Base-by-base conservation (phyloP, 2,329 filamentous ascomycete genomes). In the Claviceps spartinae region DNA sequence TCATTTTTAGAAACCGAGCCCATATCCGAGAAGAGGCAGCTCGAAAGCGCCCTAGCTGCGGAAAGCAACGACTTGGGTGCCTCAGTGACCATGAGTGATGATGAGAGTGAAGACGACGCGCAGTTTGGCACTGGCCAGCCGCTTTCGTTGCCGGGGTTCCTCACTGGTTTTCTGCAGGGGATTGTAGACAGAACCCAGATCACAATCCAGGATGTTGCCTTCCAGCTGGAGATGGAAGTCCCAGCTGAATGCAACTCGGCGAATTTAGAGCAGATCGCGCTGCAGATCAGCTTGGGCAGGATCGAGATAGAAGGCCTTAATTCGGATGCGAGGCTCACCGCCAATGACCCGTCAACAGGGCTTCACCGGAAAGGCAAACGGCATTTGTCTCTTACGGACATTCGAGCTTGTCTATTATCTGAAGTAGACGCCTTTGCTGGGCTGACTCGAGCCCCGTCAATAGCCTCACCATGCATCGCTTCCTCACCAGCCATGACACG, bases 1-100 rank as follows among this genome's bases (percentile, higher is more conserved):
- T 90, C 86, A 0, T 91, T 91, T 62, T 71, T 91, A n/a, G 75
- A 85, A 57, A 79, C 83, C 1, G 82, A 88, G 61, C 80, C 85
- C 13, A 69, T 71, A 5, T 73, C 78, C 48, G 84, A 88, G 60
- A 82, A 78, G 56, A 74, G 72, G 53, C 77, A 83, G 61, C 71
- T 91, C 24, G 83, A 89, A 63, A 79, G 83, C 48, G 83, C 83
- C 8, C 67, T 90, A 16, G 72, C 77, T 20, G 76, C 80, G 1
- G 79, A 85, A 61, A 76, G 76, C 1, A 75, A 81, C 52, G 77
- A 82, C 53, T 65, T 86, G 42, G 77, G 77, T 41, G 77, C 81
- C 20, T 85, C 83, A 1, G 65, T 80, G 18, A 60, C 74, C 7
- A 72, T 75, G 55, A 84, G 78, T 59, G 80, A 84, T 46, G 78